Evolutionary conservation across 2,329 filamentous ascomycete genomes (phyloP).

Genomic region (Cladorrhinum sp.): DNA sequence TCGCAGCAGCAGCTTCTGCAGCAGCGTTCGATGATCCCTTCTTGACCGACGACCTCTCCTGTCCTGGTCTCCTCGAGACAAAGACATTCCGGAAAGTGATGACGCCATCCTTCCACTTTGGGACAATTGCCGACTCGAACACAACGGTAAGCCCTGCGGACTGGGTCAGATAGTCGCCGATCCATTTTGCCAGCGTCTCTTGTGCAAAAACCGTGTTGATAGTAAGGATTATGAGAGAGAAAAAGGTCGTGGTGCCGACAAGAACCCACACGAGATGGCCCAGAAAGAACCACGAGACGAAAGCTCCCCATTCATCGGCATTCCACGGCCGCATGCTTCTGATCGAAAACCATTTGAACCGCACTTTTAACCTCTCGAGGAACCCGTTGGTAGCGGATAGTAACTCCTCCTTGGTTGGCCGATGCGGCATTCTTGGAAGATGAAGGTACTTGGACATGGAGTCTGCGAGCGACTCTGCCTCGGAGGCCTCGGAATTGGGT

Average conservation of each 20-base stretch:
- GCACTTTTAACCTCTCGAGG: slow-evolving; percentile 82
- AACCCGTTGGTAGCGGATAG: slow-evolving; percentile 89
- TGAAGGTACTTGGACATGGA: slow-evolving; percentile 60
- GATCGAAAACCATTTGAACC: slow-evolving; percentile 98
- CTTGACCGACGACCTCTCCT: slow-evolving; percentile 75
- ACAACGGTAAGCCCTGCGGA: slow-evolving; percentile 91
- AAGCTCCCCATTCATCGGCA: slow-evolving; percentile 91
- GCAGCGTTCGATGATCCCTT: slow-evolving; percentile 86
- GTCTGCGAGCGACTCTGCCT: slow-evolving; percentile 43
- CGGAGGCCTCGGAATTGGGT: slow-evolving; percentile 12
- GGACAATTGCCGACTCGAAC: slow-evolving; percentile 96
- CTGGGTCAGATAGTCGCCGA: slow-evolving; percentile 92
- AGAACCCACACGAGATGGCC: slow-evolving; percentile 94
- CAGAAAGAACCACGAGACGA: slow-evolving; percentile 90
- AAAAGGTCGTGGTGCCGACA: slow-evolving; percentile 96
- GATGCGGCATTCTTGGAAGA: slow-evolving; percentile 70
- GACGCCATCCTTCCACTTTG: slow-evolving; percentile 90
- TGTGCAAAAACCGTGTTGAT: slow-evolving; percentile 97
- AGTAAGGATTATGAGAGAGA: slow-evolving; percentile 83
- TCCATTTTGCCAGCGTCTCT: slow-evolving; percentile 87
- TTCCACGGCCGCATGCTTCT: slow-evolving; percentile 92
- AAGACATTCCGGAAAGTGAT: slow-evolving; percentile 98
- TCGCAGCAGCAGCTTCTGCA: slow-evolving; percentile 78
- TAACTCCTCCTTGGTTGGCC: slow-evolving; percentile 90
- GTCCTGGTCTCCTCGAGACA: slow-evolving; percentile 84